A percentile compares a stretch with the other conserved stretches of the same genome.
Conservation (phyloP, 768 basidiomycete species). For the Gelatoporia subvermispora region DNA sequence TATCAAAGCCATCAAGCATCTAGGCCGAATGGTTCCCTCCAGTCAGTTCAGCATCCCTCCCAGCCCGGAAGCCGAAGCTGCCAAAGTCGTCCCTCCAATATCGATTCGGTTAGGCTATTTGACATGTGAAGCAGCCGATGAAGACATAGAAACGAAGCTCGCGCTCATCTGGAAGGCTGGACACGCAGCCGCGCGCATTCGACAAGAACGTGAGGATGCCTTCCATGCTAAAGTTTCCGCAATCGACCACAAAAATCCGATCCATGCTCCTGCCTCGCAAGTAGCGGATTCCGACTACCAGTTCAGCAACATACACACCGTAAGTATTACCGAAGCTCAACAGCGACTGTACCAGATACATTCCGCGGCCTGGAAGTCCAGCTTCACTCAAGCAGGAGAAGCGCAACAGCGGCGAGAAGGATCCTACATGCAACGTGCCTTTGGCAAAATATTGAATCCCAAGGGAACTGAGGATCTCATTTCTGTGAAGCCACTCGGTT, state of each 20-base stretch:
- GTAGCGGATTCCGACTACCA: slow-evolving; percentile 48
- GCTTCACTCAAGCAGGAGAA: slow-evolving; percentile 35
- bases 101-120: slow-evolving; percentile 54
- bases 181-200: slow-evolving; percentile 59
- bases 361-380: slow-evolving; percentile 59
- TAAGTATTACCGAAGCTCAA: slow-evolving; percentile 69
- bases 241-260: slow-evolving; percentile 42
- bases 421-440: slow-evolving; percentile 1
- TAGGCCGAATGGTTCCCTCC: slow-evolving; percentile 48
- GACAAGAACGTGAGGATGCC: slow-evolving; percentile 73
- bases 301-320: slow-evolving; percentile 59
- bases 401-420: slow-evolving; percentile 29
- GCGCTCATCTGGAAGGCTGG: slow-evolving; percentile 74
- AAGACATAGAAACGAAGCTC: slow-evolving; percentile 74
- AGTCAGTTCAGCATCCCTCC: slow-evolving; percentile 51
- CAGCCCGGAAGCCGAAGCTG: slow-evolving; percentile 63
- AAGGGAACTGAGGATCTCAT: slow-evolving; percentile 38
- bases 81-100: slow-evolving; percentile 68
- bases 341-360: slow-evolving; percentile 64
- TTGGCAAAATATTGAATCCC: slow-evolving; percentile 4
- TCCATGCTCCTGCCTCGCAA: slow-evolving; percentile 11
- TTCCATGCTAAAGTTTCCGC: slow-evolving; percentile 76
- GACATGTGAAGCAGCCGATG: slow-evolving; percentile 77
- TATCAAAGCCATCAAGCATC: slow-evolving; percentile 70
- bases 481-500: slow-evolving; percentile 27